Conservation (phyloP, 768 basidiomycete species). For the Suillus luteus region DNA sequence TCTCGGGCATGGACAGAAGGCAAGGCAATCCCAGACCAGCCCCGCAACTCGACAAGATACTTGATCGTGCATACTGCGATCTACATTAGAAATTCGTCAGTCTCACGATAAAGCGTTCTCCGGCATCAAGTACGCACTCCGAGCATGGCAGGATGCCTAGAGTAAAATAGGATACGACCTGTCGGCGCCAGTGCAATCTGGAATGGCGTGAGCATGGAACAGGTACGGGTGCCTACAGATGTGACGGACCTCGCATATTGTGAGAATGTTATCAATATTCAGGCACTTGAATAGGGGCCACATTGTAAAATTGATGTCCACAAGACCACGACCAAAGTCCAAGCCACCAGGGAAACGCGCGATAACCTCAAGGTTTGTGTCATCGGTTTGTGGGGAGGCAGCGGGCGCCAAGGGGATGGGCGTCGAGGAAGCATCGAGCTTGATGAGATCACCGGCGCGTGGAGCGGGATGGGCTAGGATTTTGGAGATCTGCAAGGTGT, state of each 20-base stretch:
- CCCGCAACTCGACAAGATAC: constrained; percentile 89
- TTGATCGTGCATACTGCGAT: constrained; percentile 89
- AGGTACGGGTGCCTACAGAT: not conserved
- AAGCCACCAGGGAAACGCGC: constrained; percentile 92
- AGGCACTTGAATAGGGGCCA: constrained; percentile 95
- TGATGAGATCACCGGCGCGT: constrained; percentile 82
- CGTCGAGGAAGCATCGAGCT: constrained; percentile 78
- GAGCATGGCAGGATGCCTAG: constrained; percentile 88
- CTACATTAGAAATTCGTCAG: constrained; percentile 34
- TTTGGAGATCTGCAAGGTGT: constrained; percentile 87
- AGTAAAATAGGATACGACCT: constrained; percentile 85
- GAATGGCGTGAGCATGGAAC: not conserved
- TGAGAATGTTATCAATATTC: constrained; percentile 91
- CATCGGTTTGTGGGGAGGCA: constrained; percentile 27
- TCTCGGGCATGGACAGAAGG: constrained; percentile 85
- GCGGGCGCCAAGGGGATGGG: constrained; percentile 44
- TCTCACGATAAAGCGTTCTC: not conserved
- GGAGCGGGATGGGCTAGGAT: constrained; percentile 87
- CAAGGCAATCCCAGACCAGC: constrained; percentile 89
- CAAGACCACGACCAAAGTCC: constrained; percentile 87
- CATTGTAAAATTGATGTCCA: constrained; percentile 95
- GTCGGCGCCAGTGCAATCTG: constrained; percentile 87
- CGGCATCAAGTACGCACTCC: constrained; percentile 50
- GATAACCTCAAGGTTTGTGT: constrained; percentile 73
- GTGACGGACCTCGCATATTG: constrained; percentile 76